Percentiles rank a stretch among this genome's conserved stretches.
Evolutionary conservation across 2,329 filamentous ascomycete species (phyloP).

Genomic region (Arachnomyces sp.): DNA sequence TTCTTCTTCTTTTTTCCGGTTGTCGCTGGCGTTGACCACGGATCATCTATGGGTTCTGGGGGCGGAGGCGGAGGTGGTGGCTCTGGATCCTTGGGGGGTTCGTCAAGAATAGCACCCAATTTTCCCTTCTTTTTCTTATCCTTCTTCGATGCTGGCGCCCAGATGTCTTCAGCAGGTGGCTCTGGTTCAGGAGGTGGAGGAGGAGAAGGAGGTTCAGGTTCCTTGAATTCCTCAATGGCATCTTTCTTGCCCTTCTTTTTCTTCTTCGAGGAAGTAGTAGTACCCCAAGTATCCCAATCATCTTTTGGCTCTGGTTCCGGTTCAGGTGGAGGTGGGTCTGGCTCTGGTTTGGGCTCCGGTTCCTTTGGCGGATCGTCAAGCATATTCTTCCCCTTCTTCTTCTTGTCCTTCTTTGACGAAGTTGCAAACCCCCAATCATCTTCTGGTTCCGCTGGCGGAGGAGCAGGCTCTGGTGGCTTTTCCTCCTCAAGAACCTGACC

Average conservation of each 20-base stretch:
- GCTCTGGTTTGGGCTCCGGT: slow-evolving; percentile 19
- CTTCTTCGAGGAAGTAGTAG: slow-evolving; percentile 17
- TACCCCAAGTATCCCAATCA: slow-evolving; percentile 7
- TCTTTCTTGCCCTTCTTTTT: slow-evolving; percentile 36
- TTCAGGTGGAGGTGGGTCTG: slow-evolving; percentile 5
- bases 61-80: slow-evolving; percentile 9
- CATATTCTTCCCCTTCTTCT: slow-evolving; percentile 35
- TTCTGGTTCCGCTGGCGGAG: slow-evolving; percentile 15
- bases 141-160: slow-evolving; percentile 2
- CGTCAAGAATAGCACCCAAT: slow-evolving; percentile 14
- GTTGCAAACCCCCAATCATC: slow-evolving; percentile 24
- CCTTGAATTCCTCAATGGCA: slow-evolving; percentile 13
- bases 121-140: slow-evolving; percentile 10
- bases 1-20: slow-evolving; percentile 24
- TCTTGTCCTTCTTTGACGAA: slow-evolving; percentile 36
- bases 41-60: slow-evolving; percentile 18
- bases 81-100: slow-evolving; percentile 15
- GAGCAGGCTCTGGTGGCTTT: slow-evolving; percentile 20
- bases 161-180: slow-evolving; percentile 5
- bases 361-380: slow-evolving; percentile 7
- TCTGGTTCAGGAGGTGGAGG: slow-evolving; percentile 5
- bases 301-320: slow-evolving; percentile 6
- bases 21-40: slow-evolving; percentile 5
- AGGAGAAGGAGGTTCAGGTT: slow-evolving; percentile 18
- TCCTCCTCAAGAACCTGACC: slow-evolving; percentile 28